phyloP scores from a whole-genome alignment of 331 rosid species.

The Quercus tomentella region DNA sequence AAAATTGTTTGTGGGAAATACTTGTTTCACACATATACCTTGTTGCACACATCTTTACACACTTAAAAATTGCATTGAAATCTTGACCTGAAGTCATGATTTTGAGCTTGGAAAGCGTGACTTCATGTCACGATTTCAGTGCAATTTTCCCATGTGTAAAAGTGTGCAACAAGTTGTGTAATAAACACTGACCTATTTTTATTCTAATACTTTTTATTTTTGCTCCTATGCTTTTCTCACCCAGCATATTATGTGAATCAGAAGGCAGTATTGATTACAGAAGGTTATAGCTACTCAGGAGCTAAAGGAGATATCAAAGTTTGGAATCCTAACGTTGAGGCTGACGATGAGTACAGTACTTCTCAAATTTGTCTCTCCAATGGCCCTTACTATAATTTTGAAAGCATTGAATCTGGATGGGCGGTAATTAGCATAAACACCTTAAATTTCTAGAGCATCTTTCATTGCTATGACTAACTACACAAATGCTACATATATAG shows the following conservation, averaged over 20 bases:
- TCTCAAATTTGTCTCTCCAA: conserved; percentile 38
- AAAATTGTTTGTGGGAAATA: background rate
- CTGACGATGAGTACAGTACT: conserved; percentile 49
- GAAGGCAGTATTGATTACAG: conserved; percentile 45
- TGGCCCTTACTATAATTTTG: conserved; percentile 39
- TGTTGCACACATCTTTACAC: no score
- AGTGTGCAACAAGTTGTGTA: no score
- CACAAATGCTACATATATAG: background rate
- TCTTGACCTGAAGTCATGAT: no score
- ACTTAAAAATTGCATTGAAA: no score
- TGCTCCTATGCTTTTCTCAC: background rate
- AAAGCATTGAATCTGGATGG: conserved; percentile 57
- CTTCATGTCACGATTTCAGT: no score
- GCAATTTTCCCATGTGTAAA: no score
- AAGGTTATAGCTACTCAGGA: conserved; percentile 44
- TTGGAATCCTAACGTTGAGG: conserved; percentile 41
- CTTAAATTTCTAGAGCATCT: background rate
- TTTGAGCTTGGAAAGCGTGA: no score
- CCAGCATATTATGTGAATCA: conserved; percentile 14
- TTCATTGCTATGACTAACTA: background rate
- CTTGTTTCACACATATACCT: no score
- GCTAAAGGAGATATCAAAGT: conserved; percentile 52
- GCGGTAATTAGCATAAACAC: conserved; percentile 21
- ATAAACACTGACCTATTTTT: background rate
- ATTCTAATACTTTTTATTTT: background rate